Evolutionary conservation across 2,329 filamentous ascomycete genomes (phyloP), one percentile per base, ranked within the genome.

Genomic region (Curvularia lunata): DNA sequence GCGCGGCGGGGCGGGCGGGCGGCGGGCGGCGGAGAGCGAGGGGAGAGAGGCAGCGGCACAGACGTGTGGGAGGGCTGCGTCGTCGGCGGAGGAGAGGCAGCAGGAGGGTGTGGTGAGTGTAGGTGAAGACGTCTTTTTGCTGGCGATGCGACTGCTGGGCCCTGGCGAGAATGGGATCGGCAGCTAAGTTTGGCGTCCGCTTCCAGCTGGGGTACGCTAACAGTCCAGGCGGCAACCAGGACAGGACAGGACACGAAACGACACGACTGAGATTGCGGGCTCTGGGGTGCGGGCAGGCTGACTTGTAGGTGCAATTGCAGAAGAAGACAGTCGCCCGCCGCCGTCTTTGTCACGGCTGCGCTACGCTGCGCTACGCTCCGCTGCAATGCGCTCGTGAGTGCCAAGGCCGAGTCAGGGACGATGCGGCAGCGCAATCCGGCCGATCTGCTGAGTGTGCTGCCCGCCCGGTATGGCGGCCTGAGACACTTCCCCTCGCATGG

Each of bases 401-500:
- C 65, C 64, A 65, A 66, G 65, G 45, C 50, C 61, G 54, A 65
- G 64, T 59, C 62, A 64, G 65, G 61, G 61, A 61, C 59, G 52
- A 55, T 61, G 56, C 58, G 58, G 58, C 58, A 52, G 37, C 54
- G 52, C 55, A 61, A 56, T 55, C 64, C 56, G 61, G 61, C 56
- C 50, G 65, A 69, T 68, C 62, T 63, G 48, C 43, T 47, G 51
- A 54, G 54, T 49, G 56, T 58, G 52, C 58, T 50, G 56, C 57
- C 54, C 51, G 54, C 30, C 52, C 54, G 52, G 38, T 51, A 43
- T 40, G 54, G 48, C 46, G 59, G 50, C 52, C 52, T 65, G 62
- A 69, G 68, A 72, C 68, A 67, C 57, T 53, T 53, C 59, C 61
- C 65, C 65, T 71, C 64, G 70, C 68, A 70, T 72, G 64, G 63